phyloP scores from a whole-genome alignment of 2,329 filamentous ascomycete species.

The Aschersonia sp. region DNA sequence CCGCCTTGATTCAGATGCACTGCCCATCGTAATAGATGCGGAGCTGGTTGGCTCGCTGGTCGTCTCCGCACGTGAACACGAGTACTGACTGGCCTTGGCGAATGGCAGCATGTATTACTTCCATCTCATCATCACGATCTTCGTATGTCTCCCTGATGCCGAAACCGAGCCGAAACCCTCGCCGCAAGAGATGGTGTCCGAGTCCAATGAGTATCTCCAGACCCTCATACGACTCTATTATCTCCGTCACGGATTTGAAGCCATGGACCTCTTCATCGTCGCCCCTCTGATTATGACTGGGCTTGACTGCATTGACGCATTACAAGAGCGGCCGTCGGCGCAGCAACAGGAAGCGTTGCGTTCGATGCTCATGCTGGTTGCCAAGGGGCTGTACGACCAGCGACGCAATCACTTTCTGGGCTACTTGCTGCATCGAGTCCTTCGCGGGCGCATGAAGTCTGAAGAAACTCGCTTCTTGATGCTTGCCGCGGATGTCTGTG shows the following conservation, averaged over 20 bases:
- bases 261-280: constrained; percentile 2
- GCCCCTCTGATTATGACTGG: constrained; percentile 1
- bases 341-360: neutral
- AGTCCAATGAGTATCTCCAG: neutral
- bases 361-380: constrained; percentile 2
- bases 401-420: constrained; percentile 1
- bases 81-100: no score
- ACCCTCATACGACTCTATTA: constrained; percentile 1
- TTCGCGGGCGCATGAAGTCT: neutral
- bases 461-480: neutral
- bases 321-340: neutral
- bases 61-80: no score
- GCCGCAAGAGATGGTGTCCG: no score
- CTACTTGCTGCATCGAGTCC: neutral
- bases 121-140: no score
- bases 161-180: no score
- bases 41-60: no score
- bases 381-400: constrained; percentile 4
- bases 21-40: neutral
- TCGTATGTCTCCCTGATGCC: no score
- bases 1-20: neutral
- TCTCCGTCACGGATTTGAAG: constrained; percentile 2
- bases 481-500: no score
- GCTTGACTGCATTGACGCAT: constrained; percentile 1
- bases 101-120: no score